Evolutionary conservation across 208 protist species (phyloP).

Genomic region (Acanthamoeba sp.): DNA sequence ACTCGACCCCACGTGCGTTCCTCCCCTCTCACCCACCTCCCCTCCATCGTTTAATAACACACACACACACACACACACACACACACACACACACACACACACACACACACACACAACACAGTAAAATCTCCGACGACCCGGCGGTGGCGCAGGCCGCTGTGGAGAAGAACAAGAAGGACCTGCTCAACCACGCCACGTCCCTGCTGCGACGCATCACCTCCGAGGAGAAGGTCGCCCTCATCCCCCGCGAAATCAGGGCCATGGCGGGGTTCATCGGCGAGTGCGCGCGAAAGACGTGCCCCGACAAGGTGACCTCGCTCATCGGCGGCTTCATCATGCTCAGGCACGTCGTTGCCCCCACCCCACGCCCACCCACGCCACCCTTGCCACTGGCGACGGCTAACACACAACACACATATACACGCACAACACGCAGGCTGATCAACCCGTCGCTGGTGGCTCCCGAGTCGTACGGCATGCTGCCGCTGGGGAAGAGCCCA

Average conservation of each 20-base stretch:
- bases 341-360: neutral
- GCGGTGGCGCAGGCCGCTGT: neutral
- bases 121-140: neutral
- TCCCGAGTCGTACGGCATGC: conserved; percentile 66
- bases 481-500: conserved; percentile 46
- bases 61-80: too few species aligned
- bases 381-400: too few species aligned
- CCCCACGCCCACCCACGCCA: too few species aligned
- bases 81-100: neutral
- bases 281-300: neutral
- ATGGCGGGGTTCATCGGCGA: conserved; percentile 63
- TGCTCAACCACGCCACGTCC: conserved; percentile 27
- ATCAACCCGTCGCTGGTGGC: conserved; percentile 62
- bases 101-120: neutral
- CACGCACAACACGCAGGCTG: conserved; percentile 4
- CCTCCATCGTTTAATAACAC: neutral
- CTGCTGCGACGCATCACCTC: conserved; percentile 12
- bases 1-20: conserved; percentile 17
- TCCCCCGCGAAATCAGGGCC: conserved; percentile 61
- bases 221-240: conserved; percentile 32
- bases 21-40: neutral
- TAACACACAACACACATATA: neutral
- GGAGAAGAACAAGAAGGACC: conserved; percentile 14
- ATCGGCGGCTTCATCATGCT: conserved; percentile 61
- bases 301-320: conserved; percentile 21